phyloP scores from a whole-genome alignment of 495 filamentous ascomycete genomes.

The Aspergillus haitiensis region DNA sequence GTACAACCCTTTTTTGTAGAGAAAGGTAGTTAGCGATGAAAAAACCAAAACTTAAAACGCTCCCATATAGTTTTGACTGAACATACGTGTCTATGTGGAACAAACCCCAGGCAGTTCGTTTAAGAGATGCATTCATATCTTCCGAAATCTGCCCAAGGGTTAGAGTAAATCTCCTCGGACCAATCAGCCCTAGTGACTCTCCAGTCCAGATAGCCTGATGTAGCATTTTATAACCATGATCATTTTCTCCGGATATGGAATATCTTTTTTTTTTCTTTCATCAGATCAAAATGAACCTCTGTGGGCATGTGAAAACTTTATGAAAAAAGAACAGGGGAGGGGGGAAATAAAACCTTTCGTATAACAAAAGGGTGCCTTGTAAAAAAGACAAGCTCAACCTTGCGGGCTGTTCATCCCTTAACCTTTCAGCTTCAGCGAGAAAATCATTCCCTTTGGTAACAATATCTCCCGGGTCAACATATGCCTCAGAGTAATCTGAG shows the following conservation, averaged over 20 bases:
- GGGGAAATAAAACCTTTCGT: conserved; percentile 35
- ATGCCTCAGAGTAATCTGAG: conserved; percentile 48
- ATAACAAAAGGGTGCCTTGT: conserved; percentile 45
- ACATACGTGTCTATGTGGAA: conserved; percentile 50
- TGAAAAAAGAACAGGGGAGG: background rate
- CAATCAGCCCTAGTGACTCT: conserved; percentile 39
- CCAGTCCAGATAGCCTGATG: conserved; percentile 44
- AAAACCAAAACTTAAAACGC: background rate
- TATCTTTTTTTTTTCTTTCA: conserved; percentile 28
- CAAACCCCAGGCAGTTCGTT: conserved; percentile 45
- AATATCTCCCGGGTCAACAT: conserved; percentile 43
- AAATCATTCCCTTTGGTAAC: conserved; percentile 46
- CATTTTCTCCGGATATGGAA: conserved; percentile 44
- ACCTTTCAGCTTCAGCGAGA: conserved; percentile 44
- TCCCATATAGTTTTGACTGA: background rate
- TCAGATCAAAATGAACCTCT: conserved; percentile 2
- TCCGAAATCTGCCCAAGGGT: conserved; percentile 26
- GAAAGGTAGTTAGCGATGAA: background rate
- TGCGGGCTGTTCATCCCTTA: conserved; percentile 26
- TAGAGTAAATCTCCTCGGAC: conserved; percentile 25
- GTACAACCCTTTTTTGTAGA: conserved; percentile 35
- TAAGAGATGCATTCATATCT: conserved; percentile 40
- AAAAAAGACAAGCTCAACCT: conserved; percentile 38
- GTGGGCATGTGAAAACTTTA: no score
- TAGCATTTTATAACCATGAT: conserved; percentile 46